These are phyloP conservation scores for Colletotrichum lupini DNA, from an alignment of 2,329 filamentous ascomycete genomes.

Conservation along the genomic window DNA sequence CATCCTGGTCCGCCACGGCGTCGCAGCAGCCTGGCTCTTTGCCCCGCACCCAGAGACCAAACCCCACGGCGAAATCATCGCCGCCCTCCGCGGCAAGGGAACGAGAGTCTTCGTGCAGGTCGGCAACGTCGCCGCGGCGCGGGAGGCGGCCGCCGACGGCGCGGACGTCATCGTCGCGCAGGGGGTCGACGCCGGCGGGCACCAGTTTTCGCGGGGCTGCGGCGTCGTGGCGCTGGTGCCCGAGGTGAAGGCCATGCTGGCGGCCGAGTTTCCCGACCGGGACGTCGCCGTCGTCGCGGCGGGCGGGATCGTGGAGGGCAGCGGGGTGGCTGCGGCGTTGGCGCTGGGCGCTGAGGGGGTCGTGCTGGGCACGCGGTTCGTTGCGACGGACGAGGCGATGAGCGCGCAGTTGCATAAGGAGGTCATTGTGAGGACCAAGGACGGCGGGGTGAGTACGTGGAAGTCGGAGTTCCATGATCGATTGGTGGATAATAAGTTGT, in stretches of 20 bases:
- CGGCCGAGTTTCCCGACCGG: constrained; percentile 46
- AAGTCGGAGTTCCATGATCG: constrained; percentile 60
- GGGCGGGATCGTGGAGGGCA: constrained; percentile 68
- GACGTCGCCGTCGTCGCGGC: constrained; percentile 62
- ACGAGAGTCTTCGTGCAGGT: constrained; percentile 70
- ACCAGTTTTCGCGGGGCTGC: constrained; percentile 66
- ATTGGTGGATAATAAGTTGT: constrained; percentile 50
- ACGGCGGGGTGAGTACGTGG: constrained; percentile 57
- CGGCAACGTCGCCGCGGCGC: constrained; percentile 67
- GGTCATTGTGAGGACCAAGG: constrained; percentile 51
- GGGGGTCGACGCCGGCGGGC: constrained; percentile 73
- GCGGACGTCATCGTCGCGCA: constrained; percentile 71
- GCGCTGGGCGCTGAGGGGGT: constrained; percentile 58
- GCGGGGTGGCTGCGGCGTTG: constrained; percentile 66
- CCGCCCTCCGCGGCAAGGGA: constrained; percentile 45
- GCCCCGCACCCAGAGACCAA: constrained; percentile 61
- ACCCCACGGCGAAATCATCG: constrained; percentile 50
- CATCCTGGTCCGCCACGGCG: constrained; percentile 62
- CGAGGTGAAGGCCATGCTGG: constrained; percentile 63
- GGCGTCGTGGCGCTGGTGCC: constrained; percentile 68
- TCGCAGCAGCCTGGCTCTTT: constrained; percentile 75
- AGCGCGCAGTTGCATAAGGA: constrained; percentile 54
- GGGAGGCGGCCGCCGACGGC: constrained; percentile 58
- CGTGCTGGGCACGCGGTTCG: constrained; percentile 60
- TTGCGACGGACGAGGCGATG: constrained; percentile 55